phyloP scores from a whole-genome alignment of 192 early-diverging fungal genomes.

The Phycomyces blakesleeanus region DNA sequence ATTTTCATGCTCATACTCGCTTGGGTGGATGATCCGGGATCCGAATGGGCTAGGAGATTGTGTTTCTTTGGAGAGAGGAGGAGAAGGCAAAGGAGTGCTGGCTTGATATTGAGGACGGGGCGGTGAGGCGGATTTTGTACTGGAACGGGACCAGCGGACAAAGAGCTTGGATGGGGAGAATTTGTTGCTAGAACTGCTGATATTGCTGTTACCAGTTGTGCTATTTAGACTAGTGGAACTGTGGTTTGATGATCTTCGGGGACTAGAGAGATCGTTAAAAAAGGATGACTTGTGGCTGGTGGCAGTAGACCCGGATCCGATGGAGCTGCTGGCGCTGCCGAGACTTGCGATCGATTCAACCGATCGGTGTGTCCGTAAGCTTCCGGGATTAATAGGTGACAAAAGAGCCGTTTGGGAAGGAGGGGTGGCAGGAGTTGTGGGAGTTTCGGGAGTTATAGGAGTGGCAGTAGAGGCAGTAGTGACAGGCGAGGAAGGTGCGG shows the following conservation, averaged over 20 bases:
- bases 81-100: background rate
- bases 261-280: background rate
- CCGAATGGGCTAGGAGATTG: background rate
- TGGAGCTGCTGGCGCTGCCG: background rate
- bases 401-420: background rate
- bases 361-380: background rate
- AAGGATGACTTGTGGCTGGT: background rate
- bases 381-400: background rate
- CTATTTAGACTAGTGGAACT: constrained; percentile 3
- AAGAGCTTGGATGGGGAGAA: background rate
- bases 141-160: constrained; percentile 8
- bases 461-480: background rate
- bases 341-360: constrained; percentile 5
- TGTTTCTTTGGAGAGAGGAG: background rate
- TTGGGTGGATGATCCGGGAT: constrained; percentile 23
- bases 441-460: too few species aligned
- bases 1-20: constrained; percentile 24
- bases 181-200: background rate
- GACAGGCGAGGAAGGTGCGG: background rate
- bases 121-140: background rate
- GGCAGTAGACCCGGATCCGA: background rate
- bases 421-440: background rate
- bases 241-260: background rate
- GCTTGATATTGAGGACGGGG: constrained; percentile 1
- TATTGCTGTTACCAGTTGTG: background rate